phyloP scores from a whole-genome alignment of 2,329 filamentous ascomycete genomes.

The Arachnomyces sp. region DNA sequence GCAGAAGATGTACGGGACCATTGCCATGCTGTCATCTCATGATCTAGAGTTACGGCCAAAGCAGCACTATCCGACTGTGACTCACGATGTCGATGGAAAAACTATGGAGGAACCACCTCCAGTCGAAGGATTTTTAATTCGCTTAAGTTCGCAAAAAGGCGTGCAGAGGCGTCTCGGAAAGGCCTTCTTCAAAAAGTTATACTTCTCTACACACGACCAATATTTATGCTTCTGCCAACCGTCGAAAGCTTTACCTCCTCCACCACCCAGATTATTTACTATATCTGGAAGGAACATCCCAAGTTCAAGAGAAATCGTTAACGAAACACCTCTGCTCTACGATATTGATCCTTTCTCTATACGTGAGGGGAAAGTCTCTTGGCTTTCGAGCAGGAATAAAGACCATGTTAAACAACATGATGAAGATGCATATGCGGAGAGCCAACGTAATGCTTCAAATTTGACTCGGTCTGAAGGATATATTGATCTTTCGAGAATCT shows the following conservation, averaged over 20 bases:
- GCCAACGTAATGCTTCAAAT: slow-evolving; percentile 51
- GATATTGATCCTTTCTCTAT: slow-evolving; percentile 55
- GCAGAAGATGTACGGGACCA: slow-evolving; percentile 61
- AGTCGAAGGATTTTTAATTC: slow-evolving; percentile 59
- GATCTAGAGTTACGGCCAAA: slow-evolving; percentile 60
- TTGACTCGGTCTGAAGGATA: slow-evolving; percentile 55
- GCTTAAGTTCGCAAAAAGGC: slow-evolving; percentile 57
- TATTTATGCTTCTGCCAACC: slow-evolving; percentile 57
- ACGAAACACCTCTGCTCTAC: slow-evolving; percentile 54
- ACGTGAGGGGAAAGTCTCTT: slow-evolving; percentile 46
- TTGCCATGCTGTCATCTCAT: slow-evolving; percentile 60
- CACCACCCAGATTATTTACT: slow-evolving; percentile 47
- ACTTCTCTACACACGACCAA: slow-evolving; percentile 58
- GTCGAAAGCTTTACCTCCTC: slow-evolving; percentile 51
- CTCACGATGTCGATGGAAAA: slow-evolving; percentile 29
- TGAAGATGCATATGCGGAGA: slow-evolving; percentile 52
- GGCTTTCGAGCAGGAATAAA: slow-evolving; percentile 45
- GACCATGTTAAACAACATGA: slow-evolving; percentile 46
- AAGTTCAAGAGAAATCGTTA: slow-evolving; percentile 46
- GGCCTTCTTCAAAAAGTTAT: slow-evolving; percentile 58
- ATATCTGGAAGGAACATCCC: slow-evolving; percentile 42
- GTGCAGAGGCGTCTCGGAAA: slow-evolving; percentile 51
- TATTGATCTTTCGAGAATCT: slow-evolving; percentile 53
- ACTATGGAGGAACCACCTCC: slow-evolving; percentile 52
- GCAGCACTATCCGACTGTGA: slow-evolving; percentile 54